phyloP scores from a whole-genome alignment of 768 basidiomycete species.

The Suillus alpinus region DNA sequence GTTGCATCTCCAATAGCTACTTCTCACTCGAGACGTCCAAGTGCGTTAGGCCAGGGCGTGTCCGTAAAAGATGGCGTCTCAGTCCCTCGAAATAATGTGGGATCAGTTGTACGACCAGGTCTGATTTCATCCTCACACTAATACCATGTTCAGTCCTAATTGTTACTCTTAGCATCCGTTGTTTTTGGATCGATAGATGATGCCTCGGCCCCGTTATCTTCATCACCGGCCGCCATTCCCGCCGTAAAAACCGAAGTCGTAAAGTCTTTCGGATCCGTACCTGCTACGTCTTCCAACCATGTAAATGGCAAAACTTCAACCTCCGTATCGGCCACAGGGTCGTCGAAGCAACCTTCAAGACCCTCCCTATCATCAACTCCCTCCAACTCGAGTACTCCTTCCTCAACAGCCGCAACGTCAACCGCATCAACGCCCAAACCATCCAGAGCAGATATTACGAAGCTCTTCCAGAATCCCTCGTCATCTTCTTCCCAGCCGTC shows the following conservation, averaged over 20 bases:
- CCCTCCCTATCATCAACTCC: slow-evolving; percentile 20
- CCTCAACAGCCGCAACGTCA: slow-evolving; percentile 30
- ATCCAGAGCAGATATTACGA: slow-evolving; percentile 37
- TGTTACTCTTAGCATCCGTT: slow-evolving; percentile 51
- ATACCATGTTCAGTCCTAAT: slow-evolving; percentile 2
- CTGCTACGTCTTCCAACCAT: slow-evolving; percentile 48
- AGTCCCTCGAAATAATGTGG: slow-evolving; percentile 61
- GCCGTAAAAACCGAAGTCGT: slow-evolving; percentile 68
- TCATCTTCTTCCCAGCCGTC: slow-evolving; percentile 45
- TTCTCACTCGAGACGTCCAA: slow-evolving; percentile 78
- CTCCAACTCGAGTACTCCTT: slow-evolving; percentile 26
- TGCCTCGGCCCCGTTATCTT: slow-evolving; percentile 69
- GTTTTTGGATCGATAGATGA: slow-evolving; percentile 93
- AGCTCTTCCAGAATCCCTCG: slow-evolving; percentile 38
- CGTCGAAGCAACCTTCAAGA: slow-evolving; percentile 32
- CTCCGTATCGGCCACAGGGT: slow-evolving; percentile 39
- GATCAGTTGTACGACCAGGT: slow-evolving; percentile 69
- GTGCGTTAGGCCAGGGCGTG: slow-evolving; percentile 67
- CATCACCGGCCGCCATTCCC: slow-evolving; percentile 71
- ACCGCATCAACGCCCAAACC: slow-evolving; percentile 31
- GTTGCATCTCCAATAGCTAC: slow-evolving; percentile 41
- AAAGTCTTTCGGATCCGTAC: slow-evolving; percentile 81
- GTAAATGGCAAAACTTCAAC: slow-evolving; percentile 62
- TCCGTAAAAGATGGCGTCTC: slow-evolving; percentile 79
- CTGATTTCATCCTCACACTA: slow-evolving; percentile 20